Base-by-base conservation (phyloP, 257 asterid genomes). In the Salvia rosmarinus region DNA sequence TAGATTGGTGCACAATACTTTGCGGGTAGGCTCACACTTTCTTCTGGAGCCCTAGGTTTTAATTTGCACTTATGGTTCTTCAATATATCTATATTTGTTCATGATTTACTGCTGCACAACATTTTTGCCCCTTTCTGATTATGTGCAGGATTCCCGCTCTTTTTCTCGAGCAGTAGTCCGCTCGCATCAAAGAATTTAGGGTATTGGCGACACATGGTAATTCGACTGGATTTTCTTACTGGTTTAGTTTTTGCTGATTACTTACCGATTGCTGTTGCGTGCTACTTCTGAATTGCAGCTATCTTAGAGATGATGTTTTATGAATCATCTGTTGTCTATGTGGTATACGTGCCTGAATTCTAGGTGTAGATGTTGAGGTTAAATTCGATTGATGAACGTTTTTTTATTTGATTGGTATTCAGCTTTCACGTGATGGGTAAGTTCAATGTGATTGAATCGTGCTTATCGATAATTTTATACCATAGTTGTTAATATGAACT, bases 181-280 rank as follows among this genome's bases (percentile, higher is more conserved):
- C 50, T 10, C 52, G 68, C 69, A 35, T 42, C 72, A 42, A 59
- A 62, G 43, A 6, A 58, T 44, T n/a, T 5, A 52, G 39, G 32
- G 19, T 12, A 5, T 42, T 6, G 4, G 50, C n/a, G 49, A 17
- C 9, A 72, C 6, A 73, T 73, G 82, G 82, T 78, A 73, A 67
- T 30, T 51, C 61, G 43, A 12, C 9, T 13, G 68, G 4, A 23
- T 65, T 68, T 4, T 54, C 12, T 28, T 1, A 40, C 51, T 44
- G 9, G 40, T 72, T 37, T 32, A 1, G 9, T 9, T 46, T 21
- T 19, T 8, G 66, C 25, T 43, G 34, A 14, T 61, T n/a, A 5
- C 2, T 30, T 28, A 10, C n/a, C 34, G 23, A 21, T 40, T 63
- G 25, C 1, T 30, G n/a, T 19, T 37, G 61, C 20, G 17, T 60